phyloP scores from a whole-genome alignment of 225 moss, liverwort and hornwort genomes.

The Sphagnum tenellum region DNA sequence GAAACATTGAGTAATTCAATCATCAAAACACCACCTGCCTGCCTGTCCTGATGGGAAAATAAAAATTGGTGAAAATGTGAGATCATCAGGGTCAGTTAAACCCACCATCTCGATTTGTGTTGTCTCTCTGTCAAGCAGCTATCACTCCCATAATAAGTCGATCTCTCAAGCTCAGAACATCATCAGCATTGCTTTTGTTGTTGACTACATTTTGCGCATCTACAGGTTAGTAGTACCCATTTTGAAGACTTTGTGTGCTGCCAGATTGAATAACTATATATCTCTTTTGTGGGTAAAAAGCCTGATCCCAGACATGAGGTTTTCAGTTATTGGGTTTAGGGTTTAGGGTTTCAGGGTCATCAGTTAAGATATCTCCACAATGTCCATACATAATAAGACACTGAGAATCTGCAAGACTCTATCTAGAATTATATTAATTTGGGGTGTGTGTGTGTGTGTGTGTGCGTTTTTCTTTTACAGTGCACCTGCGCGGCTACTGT shows the following conservation, averaged over 20 bases:
- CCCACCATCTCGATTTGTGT: too few relatives aligned
- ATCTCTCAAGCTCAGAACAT: constrained; percentile 45
- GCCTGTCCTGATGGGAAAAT: too few relatives aligned
- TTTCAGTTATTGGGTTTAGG: too few relatives aligned
- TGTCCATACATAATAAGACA: not conserved
- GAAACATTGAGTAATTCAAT: too few relatives aligned
- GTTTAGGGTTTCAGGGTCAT: not conserved
- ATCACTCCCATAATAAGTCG: constrained; percentile 48
- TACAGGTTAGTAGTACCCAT: constrained; percentile 36
- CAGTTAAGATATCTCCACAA: not conserved
- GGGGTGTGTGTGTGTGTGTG: too few relatives aligned
- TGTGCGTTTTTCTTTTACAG: constrained; percentile 23
- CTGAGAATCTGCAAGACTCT: not conserved
- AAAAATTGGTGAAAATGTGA: too few relatives aligned
- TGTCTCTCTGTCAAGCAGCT: constrained; percentile 27
- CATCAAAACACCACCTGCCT: too few relatives aligned
- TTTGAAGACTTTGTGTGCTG: not conserved
- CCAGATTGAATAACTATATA: not conserved
- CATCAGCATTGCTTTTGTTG: constrained; percentile 54
- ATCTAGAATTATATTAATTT: constrained; percentile 1
- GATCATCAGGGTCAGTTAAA: too few relatives aligned
- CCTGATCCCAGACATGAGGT: too few relatives aligned
- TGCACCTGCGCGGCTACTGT: constrained; percentile 62
- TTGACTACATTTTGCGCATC: constrained; percentile 60
- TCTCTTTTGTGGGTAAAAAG: too few relatives aligned